Percentiles rank a stretch among this genome's conserved stretches.
These are phyloP conservation scores for Candida pseudoglaebosa DNA, from an alignment of 805 yeast species.

Conservation along the genomic window DNA sequence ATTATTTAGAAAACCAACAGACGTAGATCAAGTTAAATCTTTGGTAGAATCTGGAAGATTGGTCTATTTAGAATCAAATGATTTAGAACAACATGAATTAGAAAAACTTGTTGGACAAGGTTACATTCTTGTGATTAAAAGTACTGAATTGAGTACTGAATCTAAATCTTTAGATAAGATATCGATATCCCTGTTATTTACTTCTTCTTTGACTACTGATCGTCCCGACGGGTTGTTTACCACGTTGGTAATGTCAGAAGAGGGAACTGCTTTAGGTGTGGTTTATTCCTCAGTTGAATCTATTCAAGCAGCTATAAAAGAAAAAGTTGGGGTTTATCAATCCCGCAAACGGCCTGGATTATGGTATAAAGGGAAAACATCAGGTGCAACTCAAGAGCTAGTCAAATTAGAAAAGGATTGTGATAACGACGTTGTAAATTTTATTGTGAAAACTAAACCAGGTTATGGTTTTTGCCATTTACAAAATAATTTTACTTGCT, in stretches of 20 bases:
- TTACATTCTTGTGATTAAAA: slow-evolving; percentile 26
- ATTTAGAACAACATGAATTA: slow-evolving; percentile 20
- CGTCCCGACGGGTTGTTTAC: slow-evolving; percentile 83
- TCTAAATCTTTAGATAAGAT: slow-evolving; percentile 17
- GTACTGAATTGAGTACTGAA: slow-evolving; percentile 21
- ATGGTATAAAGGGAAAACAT: slow-evolving; percentile 94
- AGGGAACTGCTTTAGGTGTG: slow-evolving; percentile 62
- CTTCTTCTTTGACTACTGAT: slow-evolving; percentile 64
- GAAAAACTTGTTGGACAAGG: slow-evolving; percentile 25
- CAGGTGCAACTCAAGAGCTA: slow-evolving; percentile 91
- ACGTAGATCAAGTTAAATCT: slow-evolving; percentile 11
- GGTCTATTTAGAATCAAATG: slow-evolving; percentile 18
- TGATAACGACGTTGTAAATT: slow-evolving; percentile 87
- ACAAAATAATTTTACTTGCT: slow-evolving; percentile 70
- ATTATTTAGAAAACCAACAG: not conserved
- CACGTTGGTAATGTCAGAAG: slow-evolving; percentile 69
- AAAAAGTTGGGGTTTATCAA: slow-evolving; percentile 87
- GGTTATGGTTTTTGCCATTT: slow-evolving; percentile 94
- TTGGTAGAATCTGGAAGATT: slow-evolving; percentile 23
- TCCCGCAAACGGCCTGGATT: slow-evolving; percentile 71
- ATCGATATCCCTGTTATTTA: slow-evolving; percentile 43
- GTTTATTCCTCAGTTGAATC: slow-evolving; percentile 88
- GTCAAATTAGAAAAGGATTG: slow-evolving; percentile 73
- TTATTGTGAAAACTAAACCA: slow-evolving; percentile 70
- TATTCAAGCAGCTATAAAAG: slow-evolving; percentile 73